A percentile compares a stretch with the other conserved stretches of the same genome.
Conservation (phyloP, 2,329 filamentous ascomycete species). For the Hysterium pulicare region DNA sequence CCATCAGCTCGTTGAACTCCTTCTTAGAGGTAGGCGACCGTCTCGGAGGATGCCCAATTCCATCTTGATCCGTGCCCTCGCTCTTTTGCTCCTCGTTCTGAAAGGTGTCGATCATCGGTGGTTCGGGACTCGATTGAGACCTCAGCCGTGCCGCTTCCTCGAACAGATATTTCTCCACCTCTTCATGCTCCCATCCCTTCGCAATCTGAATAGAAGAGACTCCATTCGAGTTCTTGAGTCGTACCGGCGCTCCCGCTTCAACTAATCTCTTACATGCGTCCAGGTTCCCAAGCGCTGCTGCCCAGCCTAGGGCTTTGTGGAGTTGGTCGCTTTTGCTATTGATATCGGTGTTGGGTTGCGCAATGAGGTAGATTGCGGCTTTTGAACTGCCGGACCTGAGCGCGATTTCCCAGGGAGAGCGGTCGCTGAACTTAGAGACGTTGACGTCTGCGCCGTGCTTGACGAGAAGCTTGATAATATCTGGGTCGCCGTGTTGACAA, state of each 20-base stretch:
- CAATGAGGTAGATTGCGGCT: slow-evolving; percentile 1
- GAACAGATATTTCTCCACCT: slow-evolving; percentile 7
- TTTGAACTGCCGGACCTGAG: background rate
- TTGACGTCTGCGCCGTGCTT: slow-evolving; percentile 7
- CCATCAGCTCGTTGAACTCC: no score
- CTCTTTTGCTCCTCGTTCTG: background rate
- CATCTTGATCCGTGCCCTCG: background rate
- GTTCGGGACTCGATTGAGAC: background rate
- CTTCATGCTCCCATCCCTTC: slow-evolving; percentile 1
- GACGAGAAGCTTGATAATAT: slow-evolving; percentile 5
- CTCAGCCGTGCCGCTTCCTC: slow-evolving; percentile 3
- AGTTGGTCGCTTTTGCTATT: background rate
- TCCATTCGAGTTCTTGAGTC: slow-evolving; percentile 4
- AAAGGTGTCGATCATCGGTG: slow-evolving; percentile 2
- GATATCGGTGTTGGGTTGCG: slow-evolving; percentile 3
- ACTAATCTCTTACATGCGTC: slow-evolving; percentile 4
- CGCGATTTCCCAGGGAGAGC: slow-evolving; percentile 4
- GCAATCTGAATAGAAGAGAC: slow-evolving; percentile 2
- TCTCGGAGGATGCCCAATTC: slow-evolving; percentile 1
- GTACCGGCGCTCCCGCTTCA: slow-evolving; percentile 3
- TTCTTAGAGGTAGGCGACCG: slow-evolving; percentile 1
- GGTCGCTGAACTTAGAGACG: slow-evolving; percentile 2
- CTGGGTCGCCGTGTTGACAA: slow-evolving; percentile 2
- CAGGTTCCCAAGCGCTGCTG: slow-evolving; percentile 2
- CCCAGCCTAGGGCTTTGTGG: slow-evolving; percentile 1